A percentile compares a stretch with the other conserved stretches of the same genome.
Conservation (phyloP, 1,139 yeast genomes). For the Yarrowia galli region DNA sequence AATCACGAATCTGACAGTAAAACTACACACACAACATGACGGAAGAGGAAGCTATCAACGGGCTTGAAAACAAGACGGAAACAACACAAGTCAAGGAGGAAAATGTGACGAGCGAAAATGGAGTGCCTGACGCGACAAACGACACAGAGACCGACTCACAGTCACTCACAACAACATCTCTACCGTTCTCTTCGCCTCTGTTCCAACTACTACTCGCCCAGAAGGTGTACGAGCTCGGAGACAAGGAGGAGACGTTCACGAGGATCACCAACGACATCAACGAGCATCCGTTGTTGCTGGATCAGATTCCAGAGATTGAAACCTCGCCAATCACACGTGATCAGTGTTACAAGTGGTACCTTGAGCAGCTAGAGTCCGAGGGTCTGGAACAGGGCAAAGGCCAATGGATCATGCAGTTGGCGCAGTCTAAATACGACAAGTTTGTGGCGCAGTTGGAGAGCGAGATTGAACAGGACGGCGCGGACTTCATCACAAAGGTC, state of each 20-base stretch:
- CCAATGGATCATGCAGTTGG: constrained; percentile 48
- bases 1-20: background rate
- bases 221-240: constrained; percentile 50
- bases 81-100: background rate
- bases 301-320: constrained; percentile 41
- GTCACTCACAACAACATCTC: background rate
- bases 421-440: constrained; percentile 47
- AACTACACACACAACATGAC: background rate
- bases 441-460: constrained; percentile 47
- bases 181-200: constrained; percentile 42
- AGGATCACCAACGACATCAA: constrained; percentile 47
- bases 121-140: background rate
- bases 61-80: background rate
- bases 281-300: constrained; percentile 49
- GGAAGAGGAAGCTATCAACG: constrained; percentile 8
- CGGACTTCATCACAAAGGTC: constrained; percentile 43
- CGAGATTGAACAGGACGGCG: constrained; percentile 46
- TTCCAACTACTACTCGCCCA: constrained; percentile 51
- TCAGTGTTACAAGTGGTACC: constrained; percentile 45
- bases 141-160: background rate
- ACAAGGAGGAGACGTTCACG: constrained; percentile 44
- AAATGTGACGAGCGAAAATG: background rate
- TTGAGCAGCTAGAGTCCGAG: constrained; percentile 45
- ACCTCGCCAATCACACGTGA: constrained; percentile 40
- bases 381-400: constrained; percentile 45